Percentiles rank a stretch among this genome's conserved stretches.
phyloP scores from a whole-genome alignment of 2,329 filamentous ascomycete genomes.

The Trichoderma sp. region DNA sequence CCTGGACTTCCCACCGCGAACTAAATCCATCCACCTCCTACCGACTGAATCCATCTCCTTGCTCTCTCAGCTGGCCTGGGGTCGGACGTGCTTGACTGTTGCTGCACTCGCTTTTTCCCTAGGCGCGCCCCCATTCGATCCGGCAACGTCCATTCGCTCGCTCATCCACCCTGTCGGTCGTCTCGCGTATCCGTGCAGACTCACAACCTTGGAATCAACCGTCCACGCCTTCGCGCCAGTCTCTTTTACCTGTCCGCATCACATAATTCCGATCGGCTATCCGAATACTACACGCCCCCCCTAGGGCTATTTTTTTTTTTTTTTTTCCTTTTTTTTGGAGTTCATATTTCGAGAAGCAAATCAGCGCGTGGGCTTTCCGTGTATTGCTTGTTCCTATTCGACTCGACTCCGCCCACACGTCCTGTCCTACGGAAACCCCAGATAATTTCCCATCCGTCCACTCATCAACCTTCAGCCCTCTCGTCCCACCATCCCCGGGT shows the following conservation, averaged over 20 bases:
- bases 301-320: not conserved
- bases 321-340: conserved; percentile 13
- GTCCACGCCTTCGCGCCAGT: conserved; percentile 9
- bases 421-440: conserved; percentile 27
- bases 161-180: conserved; percentile 12
- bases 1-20: not conserved
- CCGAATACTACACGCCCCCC: conserved; percentile 8
- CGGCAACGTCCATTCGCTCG: conserved; percentile 3
- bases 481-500: conserved; percentile 30
- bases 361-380: conserved; percentile 14
- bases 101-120: not conserved
- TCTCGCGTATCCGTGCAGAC: conserved; percentile 9
- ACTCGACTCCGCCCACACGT: conserved; percentile 10
- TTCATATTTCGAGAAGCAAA: conserved; percentile 19
- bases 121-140: conserved; percentile 7
- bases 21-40: not conserved
- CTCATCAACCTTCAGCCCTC: conserved; percentile 28
- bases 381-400: conserved; percentile 14
- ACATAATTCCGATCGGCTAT: conserved; percentile 12
- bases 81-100: not conserved
- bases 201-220: conserved; percentile 3
- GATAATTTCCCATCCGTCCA: conserved; percentile 26
- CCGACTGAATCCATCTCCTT: conserved; percentile 1
- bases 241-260: conserved; percentile 5
- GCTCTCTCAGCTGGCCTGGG: conserved; percentile 19